Evolutionary conservation across 2,329 filamentous ascomycete species (phyloP), one percentile per base, ranked within the genome.

Genomic region (Sarocladiaceae sp.): DNA sequence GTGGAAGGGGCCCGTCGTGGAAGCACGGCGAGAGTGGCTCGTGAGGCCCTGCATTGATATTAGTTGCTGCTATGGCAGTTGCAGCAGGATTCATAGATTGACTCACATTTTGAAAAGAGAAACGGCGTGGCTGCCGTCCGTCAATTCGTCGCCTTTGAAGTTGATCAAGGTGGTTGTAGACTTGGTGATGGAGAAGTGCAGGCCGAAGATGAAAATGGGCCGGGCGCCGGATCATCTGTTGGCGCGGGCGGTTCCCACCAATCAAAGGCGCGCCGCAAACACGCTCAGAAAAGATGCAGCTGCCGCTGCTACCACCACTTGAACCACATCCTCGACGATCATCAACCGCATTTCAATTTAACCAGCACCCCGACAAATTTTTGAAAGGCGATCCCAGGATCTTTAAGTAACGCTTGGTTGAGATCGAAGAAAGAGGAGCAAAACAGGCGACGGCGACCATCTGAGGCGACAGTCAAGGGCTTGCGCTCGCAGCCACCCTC

Each of bases 241-340:
- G 26, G 45, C 27, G 48, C 13, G 23, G 19, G 24, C 27, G n/a
- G 40, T 42, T 40, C 43, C 40, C 41, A 45, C 47, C 47, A 48
- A 48, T 48, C 47, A 48, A 32, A 33, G 47, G 31, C 19, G 47
- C 47, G 47, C 47, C 47, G 47, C 47, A 48, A 48, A 46, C 34
- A 15, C 34, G 20, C 9, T 13, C 21, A 39, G 34, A 39, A 41
- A 41, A 41, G 37, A 41, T 41, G 37, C 21, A 24, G 37, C 37
- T 29, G 24, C 37, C 26, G 12, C n/a, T 15, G 19, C 23, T 16
- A 39, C 18, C 34, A 39, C 9, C n/a, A 15, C n/a, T 10, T 7
- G 34, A 39, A 18, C n/a, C n/a, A n/a, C n/a, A n/a, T n/a, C n/a
- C n/a, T n/a, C n/a, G n/a, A n/a, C n/a, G n/a, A n/a, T n/a, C n/a